These are phyloP conservation scores for Chaetomium strumarium DNA, from an alignment of 2,329 filamentous ascomycete genomes.

Conservation along the genomic window DNA sequence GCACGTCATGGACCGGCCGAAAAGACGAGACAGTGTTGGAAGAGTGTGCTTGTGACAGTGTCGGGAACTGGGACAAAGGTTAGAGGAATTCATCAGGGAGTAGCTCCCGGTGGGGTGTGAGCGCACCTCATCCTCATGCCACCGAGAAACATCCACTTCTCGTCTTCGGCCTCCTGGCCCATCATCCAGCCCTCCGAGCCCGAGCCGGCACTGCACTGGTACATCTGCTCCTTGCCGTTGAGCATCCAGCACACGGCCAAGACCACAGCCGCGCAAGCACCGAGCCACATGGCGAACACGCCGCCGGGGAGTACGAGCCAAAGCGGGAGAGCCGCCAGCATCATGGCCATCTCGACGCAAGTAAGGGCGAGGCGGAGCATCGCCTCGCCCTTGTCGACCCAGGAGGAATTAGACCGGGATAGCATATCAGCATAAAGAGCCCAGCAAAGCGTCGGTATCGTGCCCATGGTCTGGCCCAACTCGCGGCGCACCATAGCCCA, in stretches of 20 bases:
- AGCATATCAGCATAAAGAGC: too few relatives aligned
- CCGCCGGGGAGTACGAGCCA: slow-evolving; percentile 29
- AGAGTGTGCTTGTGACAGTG: slow-evolving; percentile 29
- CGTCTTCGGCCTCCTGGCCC: slow-evolving; percentile 26
- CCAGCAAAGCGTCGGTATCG: slow-evolving; percentile 23
- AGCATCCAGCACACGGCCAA: slow-evolving; percentile 27
- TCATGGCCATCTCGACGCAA: slow-evolving; percentile 25
- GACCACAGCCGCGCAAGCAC: slow-evolving; percentile 21
- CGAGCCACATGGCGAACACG: slow-evolving; percentile 27
- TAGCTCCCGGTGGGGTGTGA: too few relatives aligned
- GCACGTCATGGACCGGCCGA: slow-evolving; percentile 40
- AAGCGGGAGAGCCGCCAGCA: slow-evolving; percentile 25
- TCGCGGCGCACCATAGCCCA: slow-evolving; percentile 24
- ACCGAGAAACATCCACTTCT: slow-evolving; percentile 33
- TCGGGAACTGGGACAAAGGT: slow-evolving; percentile 23
- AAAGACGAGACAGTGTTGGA: slow-evolving; percentile 32
- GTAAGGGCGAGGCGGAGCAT: slow-evolving; percentile 25
- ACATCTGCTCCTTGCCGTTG: slow-evolving; percentile 25
- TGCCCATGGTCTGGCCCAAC: slow-evolving; percentile 18
- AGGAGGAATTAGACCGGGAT: slow-evolving; percentile 18
- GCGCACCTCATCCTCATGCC: slow-evolving; percentile 32
- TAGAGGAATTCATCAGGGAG: not conserved
- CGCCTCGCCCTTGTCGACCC: slow-evolving; percentile 22
- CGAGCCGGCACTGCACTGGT: slow-evolving; percentile 21
- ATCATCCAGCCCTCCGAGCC: slow-evolving; percentile 27